A percentile compares a stretch with the other conserved stretches of the same genome.
Evolutionary conservation across 2,329 filamentous ascomycete species (phyloP).

Genomic region (Monosporascus sp.): DNA sequence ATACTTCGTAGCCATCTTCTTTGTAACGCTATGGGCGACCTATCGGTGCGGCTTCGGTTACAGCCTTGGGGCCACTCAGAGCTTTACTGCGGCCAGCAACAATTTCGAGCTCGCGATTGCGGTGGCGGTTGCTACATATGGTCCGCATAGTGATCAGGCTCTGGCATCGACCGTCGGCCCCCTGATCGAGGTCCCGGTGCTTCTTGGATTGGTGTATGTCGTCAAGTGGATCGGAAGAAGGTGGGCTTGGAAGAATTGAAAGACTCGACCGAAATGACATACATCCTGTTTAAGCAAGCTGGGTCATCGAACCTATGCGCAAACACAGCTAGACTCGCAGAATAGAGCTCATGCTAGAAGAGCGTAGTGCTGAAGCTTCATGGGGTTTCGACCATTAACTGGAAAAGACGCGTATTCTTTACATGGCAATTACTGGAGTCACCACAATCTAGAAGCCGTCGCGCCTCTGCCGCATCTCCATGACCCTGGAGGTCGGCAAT

Average conservation of each 20-base stretch:
- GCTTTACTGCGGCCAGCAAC: slow-evolving; percentile 85
- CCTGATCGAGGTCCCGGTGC: slow-evolving; percentile 78
- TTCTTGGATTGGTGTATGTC: slow-evolving; percentile 72
- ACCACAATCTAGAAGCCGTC: slow-evolving; percentile 17
- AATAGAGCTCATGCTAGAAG: no score
- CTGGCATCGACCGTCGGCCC: slow-evolving; percentile 80
- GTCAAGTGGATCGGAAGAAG: slow-evolving; percentile 54
- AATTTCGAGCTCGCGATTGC: slow-evolving; percentile 92
- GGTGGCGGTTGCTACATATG: slow-evolving; percentile 77
- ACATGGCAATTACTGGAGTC: slow-evolving; percentile 20
- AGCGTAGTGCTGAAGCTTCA: background rate
- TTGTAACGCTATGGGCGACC: slow-evolving; percentile 57
- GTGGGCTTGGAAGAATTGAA: slow-evolving; percentile 46
- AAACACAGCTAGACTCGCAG: no score
- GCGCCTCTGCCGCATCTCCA: slow-evolving; percentile 11
- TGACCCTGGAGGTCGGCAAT: slow-evolving; percentile 21
- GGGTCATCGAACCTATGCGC: no score
- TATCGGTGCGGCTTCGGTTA: slow-evolving; percentile 70
- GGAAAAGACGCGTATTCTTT: slow-evolving; percentile 25
- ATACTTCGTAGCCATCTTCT: slow-evolving; percentile 76
- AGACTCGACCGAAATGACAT: background rate
- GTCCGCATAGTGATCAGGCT: slow-evolving; percentile 71
- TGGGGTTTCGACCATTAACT: slow-evolving; percentile 23
- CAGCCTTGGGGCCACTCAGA: slow-evolving; percentile 65
- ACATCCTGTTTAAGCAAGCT: background rate